Percentiles rank a stretch among this genome's conserved stretches.
Conservation (phyloP, 2,329 filamentous ascomycete species). For the Sarocladium oryzae region DNA sequence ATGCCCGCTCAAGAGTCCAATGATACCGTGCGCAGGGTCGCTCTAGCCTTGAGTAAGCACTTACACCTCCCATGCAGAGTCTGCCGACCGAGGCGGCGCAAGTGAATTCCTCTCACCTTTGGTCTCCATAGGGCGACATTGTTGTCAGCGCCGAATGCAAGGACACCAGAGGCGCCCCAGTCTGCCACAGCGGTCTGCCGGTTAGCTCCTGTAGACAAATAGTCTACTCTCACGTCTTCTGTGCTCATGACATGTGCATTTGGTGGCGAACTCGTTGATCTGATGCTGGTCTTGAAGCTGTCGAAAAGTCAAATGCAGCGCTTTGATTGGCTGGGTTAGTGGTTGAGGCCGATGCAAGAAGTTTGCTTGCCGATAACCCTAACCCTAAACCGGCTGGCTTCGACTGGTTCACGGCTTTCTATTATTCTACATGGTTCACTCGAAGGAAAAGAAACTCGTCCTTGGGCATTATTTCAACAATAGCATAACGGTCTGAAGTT, state of each 20-base stretch:
- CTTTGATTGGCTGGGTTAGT: background rate
- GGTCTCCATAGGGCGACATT: conserved; percentile 88
- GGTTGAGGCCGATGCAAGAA: background rate
- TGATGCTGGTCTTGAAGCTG: conserved; percentile 1
- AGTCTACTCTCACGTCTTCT: conserved; percentile 34
- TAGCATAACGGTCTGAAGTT: no score
- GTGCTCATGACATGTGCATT: conserved; percentile 20
- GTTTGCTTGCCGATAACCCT: background rate
- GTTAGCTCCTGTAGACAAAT: conserved; percentile 78
- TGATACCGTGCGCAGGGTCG: conserved; percentile 48
- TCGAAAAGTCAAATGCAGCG: conserved; percentile 7
- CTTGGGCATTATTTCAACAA: no score
- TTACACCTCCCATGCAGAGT: background rate
- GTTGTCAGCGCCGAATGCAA: conserved; percentile 85
- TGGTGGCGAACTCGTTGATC: background rate
- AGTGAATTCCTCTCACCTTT: conserved; percentile 49
- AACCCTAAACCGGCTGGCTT: background rate
- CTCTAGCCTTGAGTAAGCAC: conserved; percentile 21
- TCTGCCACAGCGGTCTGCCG: conserved; percentile 84
- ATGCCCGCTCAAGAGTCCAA: conserved; percentile 66
- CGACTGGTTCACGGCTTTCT: no score
- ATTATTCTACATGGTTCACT: no score
- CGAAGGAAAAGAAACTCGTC: no score
- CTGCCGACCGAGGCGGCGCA: background rate
- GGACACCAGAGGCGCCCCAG: conserved; percentile 67